Conservation (phyloP, 441 rosid genomes). For the Theobroma grandiflorum region DNA sequence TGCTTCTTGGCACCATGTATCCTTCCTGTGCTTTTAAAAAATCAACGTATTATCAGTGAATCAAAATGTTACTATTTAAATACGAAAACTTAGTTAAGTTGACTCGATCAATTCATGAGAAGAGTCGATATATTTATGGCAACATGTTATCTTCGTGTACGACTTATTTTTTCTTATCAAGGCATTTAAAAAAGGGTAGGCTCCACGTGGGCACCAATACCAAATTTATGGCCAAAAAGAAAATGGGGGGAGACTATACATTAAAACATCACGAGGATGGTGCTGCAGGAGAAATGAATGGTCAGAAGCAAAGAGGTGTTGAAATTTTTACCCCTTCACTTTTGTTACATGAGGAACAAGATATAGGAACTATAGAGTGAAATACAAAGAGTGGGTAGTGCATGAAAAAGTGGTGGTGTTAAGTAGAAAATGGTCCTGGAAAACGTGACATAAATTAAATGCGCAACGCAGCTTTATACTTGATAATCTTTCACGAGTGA, state of each 20-base stretch:
- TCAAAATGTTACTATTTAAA: no score
- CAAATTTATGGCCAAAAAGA: conserved; percentile 1
- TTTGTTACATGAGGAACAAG: neutral
- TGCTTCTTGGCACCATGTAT: conserved; percentile 79
- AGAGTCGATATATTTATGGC: neutral
- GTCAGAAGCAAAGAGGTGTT: neutral
- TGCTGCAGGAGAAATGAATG: neutral
- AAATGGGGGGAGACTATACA: neutral
- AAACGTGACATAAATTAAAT: neutral
- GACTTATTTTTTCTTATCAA: neutral
- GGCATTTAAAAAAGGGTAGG: conserved; percentile 5
- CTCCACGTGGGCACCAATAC: neutral
- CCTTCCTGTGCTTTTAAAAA: conserved; percentile 55
- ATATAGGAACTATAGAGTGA: neutral
- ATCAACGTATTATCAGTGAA: no score
- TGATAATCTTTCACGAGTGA: neutral
- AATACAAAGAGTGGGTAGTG: conserved; percentile 26
- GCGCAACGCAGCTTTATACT: neutral
- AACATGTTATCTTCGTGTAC: neutral
- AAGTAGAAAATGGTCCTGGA: neutral
- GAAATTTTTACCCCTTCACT: no score
- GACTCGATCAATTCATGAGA: neutral
- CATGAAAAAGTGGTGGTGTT: conserved; percentile 30
- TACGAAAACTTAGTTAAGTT: no score
- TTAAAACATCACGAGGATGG: conserved; percentile 3